These are phyloP conservation scores for Magnusiomyces paraingens DNA, from an alignment of 1,139 yeast genomes.

Conservation along the genomic window DNA sequence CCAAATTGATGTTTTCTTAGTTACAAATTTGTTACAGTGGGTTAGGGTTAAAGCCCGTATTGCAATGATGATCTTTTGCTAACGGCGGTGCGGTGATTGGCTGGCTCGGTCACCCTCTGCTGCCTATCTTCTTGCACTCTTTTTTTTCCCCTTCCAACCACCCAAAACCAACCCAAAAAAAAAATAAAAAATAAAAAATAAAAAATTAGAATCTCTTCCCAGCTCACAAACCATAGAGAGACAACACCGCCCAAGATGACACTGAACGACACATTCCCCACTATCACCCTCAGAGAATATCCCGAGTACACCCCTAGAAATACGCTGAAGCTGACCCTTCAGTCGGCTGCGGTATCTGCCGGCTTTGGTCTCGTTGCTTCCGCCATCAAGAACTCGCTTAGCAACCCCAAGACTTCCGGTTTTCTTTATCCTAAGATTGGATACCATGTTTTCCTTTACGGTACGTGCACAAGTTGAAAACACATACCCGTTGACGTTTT, in stretches of 20 bases:
- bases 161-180: too few relatives aligned
- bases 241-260: constrained; percentile 9
- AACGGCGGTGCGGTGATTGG: too few relatives aligned
- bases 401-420: constrained; percentile 23
- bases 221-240: too few relatives aligned
- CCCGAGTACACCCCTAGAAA: constrained; percentile 35
- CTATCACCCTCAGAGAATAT: constrained; percentile 14
- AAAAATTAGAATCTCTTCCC: too few relatives aligned
- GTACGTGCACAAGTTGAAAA: constrained; percentile 10
- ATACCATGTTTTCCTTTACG: constrained; percentile 18
- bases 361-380: constrained; percentile 38
- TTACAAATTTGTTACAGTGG: too few relatives aligned
- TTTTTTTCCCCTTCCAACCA: too few relatives aligned
- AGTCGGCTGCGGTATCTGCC: constrained; percentile 38
- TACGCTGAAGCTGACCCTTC: constrained; percentile 39
- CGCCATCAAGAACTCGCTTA: constrained; percentile 36
- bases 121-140: too few relatives aligned
- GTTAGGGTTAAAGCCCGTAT: too few relatives aligned
- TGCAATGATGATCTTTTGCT: too few relatives aligned
- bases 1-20: too few relatives aligned
- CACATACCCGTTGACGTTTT: background rate
- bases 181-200: too few relatives aligned
- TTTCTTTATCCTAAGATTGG: constrained; percentile 18
- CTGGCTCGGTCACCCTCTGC: too few relatives aligned
- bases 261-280: constrained; percentile 14